phyloP scores from a whole-genome alignment of 441 rosid genomes.

The Aleurites moluccanus region DNA sequence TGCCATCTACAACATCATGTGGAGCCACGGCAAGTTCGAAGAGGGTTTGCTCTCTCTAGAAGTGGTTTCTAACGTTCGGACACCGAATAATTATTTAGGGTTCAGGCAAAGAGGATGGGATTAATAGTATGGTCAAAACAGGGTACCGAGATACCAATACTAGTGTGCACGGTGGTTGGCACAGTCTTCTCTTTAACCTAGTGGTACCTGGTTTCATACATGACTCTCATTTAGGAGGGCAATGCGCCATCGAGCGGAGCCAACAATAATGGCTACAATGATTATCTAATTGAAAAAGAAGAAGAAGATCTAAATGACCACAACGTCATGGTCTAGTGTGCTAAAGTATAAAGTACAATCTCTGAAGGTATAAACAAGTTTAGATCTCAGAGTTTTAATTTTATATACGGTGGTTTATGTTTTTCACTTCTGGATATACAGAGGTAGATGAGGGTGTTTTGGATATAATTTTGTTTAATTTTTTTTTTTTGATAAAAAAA shows the following conservation, averaged over 20 bases:
- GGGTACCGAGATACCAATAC: conserved; percentile 64
- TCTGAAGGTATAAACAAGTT: conserved; percentile 51
- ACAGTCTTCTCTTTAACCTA: conserved; percentile 64
- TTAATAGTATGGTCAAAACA: conserved; percentile 56
- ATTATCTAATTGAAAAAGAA: conserved; percentile 52
- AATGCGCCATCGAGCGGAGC: conserved; percentile 20
- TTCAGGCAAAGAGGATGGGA: conserved; percentile 36
- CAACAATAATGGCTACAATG: conserved; percentile 47
- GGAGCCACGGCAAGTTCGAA: no score
- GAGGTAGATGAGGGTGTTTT: no score
- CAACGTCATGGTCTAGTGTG: conserved; percentile 50
- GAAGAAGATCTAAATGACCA: conserved; percentile 57
- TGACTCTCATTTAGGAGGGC: conserved; percentile 47
- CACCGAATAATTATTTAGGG: conserved; percentile 11
- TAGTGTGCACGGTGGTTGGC: conserved; percentile 75
- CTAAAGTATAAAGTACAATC: conserved; percentile 58
- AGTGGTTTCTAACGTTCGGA: background rate
- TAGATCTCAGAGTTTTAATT: conserved; percentile 13
- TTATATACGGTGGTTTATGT: conserved; percentile 26
- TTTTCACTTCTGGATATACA: background rate
- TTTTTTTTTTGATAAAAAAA: no score
- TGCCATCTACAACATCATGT: no score
- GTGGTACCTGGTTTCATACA: conserved; percentile 72
- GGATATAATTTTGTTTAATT: no score
- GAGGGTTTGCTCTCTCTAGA: background rate